Percentiles rank a stretch among this genome's conserved stretches.
phyloP scores from a whole-genome alignment of 1,284 basidiomycete genomes.

The Melampsora americana region DNA sequence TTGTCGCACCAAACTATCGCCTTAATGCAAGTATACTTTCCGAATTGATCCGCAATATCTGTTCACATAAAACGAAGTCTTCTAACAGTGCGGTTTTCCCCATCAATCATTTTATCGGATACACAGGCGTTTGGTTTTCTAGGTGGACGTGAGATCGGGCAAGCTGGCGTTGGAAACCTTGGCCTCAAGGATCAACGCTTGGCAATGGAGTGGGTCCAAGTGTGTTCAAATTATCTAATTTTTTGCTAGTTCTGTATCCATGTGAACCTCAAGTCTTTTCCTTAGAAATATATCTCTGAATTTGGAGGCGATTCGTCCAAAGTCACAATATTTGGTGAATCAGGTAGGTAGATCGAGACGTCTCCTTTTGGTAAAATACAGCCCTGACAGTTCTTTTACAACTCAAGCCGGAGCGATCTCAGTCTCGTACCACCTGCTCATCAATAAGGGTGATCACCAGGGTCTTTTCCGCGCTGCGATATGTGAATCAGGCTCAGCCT shows the following conservation, averaged over 20 bases:
- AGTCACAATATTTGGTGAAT: constrained; percentile 51
- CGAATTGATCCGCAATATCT: no score
- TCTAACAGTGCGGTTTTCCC: not conserved
- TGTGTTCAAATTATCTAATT: not conserved
- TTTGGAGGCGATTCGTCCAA: constrained; percentile 54
- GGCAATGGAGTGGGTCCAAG: constrained; percentile 48
- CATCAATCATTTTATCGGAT: no score
- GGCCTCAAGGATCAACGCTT: constrained; percentile 55
- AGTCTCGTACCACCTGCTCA: constrained; percentile 32
- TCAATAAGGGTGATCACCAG: constrained; percentile 16
- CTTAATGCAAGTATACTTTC: not conserved
- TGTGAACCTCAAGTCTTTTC: not conserved
- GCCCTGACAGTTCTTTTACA: not conserved
- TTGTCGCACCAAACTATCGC: not conserved
- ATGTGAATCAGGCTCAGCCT: constrained; percentile 20
- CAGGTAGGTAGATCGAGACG: not conserved
- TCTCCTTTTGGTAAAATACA: not conserved
- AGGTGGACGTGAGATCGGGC: constrained; percentile 59
- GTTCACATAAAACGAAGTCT: not conserved
- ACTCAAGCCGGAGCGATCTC: constrained; percentile 32
- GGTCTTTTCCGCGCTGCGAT: constrained; percentile 39
- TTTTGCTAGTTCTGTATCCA: not conserved
- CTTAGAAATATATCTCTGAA: constrained; percentile 51
- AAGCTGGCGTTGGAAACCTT: constrained; percentile 59
- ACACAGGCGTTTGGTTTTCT: constrained; percentile 57